A percentile compares a stretch with the other conserved stretches of the same genome.
Conservation (phyloP, 805 yeast genomes). For the Suhomyces kilbournensis region DNA sequence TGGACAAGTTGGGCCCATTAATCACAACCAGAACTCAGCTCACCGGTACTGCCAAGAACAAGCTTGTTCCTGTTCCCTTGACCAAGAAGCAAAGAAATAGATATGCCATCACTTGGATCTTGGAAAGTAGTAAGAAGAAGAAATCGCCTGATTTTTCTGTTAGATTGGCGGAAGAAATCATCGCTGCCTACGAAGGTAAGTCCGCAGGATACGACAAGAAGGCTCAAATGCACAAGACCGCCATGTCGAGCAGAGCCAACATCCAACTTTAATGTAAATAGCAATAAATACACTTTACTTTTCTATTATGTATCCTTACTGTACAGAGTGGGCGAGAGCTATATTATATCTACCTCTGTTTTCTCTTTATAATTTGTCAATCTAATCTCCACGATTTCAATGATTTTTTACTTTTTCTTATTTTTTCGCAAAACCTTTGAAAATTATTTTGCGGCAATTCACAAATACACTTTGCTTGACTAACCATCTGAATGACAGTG, state of each 20-base stretch:
- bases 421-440: neutral
- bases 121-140: conserved; percentile 79
- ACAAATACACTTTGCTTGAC: neutral
- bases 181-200: conserved; percentile 72
- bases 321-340: too few species aligned
- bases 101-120: conserved; percentile 86
- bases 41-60: conserved; percentile 83
- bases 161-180: conserved; percentile 85
- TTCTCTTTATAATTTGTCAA: neutral
- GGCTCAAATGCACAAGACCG: conserved; percentile 77
- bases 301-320: neutral
- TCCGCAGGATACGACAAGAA: conserved; percentile 83
- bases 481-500: neutral
- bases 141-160: conserved; percentile 80
- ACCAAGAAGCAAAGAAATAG: conserved; percentile 79
- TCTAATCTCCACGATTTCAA: too few species aligned
- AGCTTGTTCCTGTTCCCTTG: conserved; percentile 78
- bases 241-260: conserved; percentile 85
- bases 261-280: conserved; percentile 22
- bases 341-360: too few species aligned
- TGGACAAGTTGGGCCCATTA: conserved; percentile 83
- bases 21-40: conserved; percentile 72
- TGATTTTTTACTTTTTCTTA: neutral
- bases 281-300: conserved; percentile 8
- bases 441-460: neutral